Evolutionary conservation across 495 filamentous ascomycete species (phyloP).

Genomic region (Hapsidospora chrysogenum): DNA sequence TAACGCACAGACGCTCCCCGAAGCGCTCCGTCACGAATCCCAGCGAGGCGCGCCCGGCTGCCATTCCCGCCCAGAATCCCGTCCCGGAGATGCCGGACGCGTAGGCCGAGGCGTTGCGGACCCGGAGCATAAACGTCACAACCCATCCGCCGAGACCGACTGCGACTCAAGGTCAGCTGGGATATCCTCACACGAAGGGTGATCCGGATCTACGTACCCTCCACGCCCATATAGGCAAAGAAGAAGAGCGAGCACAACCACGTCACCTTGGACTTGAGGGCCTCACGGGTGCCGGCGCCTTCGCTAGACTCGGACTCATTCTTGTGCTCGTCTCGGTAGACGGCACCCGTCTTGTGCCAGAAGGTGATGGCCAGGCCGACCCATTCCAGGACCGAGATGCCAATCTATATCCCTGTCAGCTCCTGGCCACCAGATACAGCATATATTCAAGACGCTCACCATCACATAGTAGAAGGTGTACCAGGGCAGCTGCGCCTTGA

Average conservation of each 20-base stretch:
- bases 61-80: constrained; percentile 76
- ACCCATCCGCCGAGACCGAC: constrained; percentile 81
- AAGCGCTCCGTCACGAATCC: constrained; percentile 50
- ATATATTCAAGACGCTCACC: constrained; percentile 11
- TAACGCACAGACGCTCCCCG: constrained; percentile 53
- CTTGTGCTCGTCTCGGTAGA: constrained; percentile 34
- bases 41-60: constrained; percentile 54
- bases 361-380: constrained; percentile 38
- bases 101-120: constrained; percentile 52
- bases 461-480: constrained; percentile 49
- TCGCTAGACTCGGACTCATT: constrained; percentile 5
- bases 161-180: background rate
- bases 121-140: constrained; percentile 67
- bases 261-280: constrained; percentile 29
- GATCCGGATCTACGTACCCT: constrained; percentile 14
- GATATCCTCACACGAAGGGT: too few species aligned
- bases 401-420: too few species aligned
- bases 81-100: constrained; percentile 63
- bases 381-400: constrained; percentile 44
- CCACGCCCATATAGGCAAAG: constrained; percentile 67
- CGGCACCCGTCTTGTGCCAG: constrained; percentile 46
- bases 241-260: constrained; percentile 69
- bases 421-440: too few species aligned
- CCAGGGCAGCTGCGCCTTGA: constrained; percentile 39
- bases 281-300: constrained; percentile 17